phyloP scores from a whole-genome alignment of 192 early-diverging fungal species.

The Dispira simplex region DNA sequence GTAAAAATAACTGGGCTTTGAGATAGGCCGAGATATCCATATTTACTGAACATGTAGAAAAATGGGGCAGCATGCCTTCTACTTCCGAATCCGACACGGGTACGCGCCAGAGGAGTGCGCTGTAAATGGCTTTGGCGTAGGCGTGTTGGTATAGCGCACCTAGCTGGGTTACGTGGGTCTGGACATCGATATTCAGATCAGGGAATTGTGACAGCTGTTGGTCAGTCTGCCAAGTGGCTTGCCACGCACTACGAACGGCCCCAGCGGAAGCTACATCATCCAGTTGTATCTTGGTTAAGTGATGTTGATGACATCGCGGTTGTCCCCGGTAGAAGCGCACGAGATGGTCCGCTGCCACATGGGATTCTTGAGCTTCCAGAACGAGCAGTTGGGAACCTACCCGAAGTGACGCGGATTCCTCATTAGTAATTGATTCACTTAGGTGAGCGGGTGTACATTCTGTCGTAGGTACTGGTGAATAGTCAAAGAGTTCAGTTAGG shows the following conservation, averaged over 20 bases:
- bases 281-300: too few relatives aligned
- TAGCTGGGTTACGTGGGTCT: too few relatives aligned
- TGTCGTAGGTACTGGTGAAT: background rate
- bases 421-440: background rate
- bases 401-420: background rate
- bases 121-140: slow-evolving; percentile 1
- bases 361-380: background rate
- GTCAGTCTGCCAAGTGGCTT: too few relatives aligned
- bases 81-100: background rate
- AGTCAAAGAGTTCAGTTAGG: background rate
- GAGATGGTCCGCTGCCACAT: background rate
- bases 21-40: slow-evolving; percentile 2
- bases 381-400: background rate
- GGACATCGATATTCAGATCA: too few relatives aligned
- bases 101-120: slow-evolving; percentile 2
- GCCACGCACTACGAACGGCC: too few relatives aligned
- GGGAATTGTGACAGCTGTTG: too few relatives aligned
- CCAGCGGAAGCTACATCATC: too few relatives aligned
- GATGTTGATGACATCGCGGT: background rate
- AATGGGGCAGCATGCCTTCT: slow-evolving; percentile 1
- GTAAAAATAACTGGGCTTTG: background rate
- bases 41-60: background rate
- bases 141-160: background rate
- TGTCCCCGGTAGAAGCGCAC: slow-evolving; percentile 1
- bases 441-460: background rate